phyloP scores from a whole-genome alignment of 176 grass and related monocot species.

The Panicum miliaceum region DNA sequence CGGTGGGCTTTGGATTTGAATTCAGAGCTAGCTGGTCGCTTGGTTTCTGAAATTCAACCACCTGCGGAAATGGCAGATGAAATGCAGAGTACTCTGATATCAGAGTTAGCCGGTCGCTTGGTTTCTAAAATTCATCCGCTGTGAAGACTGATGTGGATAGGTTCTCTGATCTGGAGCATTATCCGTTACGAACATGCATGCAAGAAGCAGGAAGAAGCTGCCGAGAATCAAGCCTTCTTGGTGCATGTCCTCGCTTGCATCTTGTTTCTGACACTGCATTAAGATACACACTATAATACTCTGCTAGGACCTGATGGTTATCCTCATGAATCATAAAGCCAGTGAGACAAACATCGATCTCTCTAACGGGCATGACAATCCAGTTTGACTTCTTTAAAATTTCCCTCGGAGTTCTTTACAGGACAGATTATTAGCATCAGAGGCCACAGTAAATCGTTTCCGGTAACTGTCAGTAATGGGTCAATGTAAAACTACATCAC shows the following conservation, averaged over 20 bases:
- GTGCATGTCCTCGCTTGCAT: conserved; percentile 24
- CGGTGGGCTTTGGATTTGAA: neutral
- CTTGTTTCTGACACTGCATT: conserved; percentile 34
- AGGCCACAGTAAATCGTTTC: neutral
- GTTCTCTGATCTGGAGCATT: conserved; percentile 39
- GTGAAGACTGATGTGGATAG: conserved; percentile 21
- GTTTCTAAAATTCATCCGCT: too few relatives aligned
- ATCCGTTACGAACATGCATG: neutral
- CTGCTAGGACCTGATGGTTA: conserved; percentile 5
- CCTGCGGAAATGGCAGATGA: neutral
- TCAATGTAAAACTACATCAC: neutral
- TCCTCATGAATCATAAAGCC: neutral
- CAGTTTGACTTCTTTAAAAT: neutral
- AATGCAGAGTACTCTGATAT: too few relatives aligned
- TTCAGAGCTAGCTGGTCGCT: neutral
- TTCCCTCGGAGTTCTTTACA: neutral
- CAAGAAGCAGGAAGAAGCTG: neutral
- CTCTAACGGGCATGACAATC: neutral
- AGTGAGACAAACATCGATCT: conserved; percentile 21
- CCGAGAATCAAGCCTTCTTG: conserved; percentile 11
- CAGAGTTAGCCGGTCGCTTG: too few relatives aligned
- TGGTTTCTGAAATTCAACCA: neutral
- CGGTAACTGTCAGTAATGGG: neutral
- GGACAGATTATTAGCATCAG: neutral
- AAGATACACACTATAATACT: conserved; percentile 25